These are phyloP conservation scores for Kluyveromyces wickerhamii DNA, from an alignment of 805 yeast genomes.

Conservation along the genomic window DNA sequence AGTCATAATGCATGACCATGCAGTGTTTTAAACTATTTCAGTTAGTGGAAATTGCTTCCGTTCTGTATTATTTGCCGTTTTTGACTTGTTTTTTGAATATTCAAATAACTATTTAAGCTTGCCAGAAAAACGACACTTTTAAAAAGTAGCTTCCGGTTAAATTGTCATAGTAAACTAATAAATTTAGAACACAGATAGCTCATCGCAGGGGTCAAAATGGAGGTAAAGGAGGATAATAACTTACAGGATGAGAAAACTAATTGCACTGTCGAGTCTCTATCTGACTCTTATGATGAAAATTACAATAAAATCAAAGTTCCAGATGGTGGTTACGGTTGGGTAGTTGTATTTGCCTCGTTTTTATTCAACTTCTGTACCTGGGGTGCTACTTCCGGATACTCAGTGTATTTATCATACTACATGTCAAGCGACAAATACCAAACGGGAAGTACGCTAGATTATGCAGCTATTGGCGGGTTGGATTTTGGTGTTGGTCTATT, in stretches of 20 bases:
- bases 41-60: no score
- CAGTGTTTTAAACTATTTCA: no score
- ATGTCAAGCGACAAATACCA: conserved; percentile 34
- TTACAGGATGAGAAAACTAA: not conserved
- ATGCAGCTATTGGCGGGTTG: conserved; percentile 47
- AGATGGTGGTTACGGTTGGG: conserved; percentile 47
- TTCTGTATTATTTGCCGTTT: no score
- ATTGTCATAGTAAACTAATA: not conserved
- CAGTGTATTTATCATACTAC: conserved; percentile 42
- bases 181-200: not conserved
- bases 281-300: not conserved
- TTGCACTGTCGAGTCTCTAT: not conserved
- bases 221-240: not conserved
- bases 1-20: no score
- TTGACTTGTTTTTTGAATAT: not conserved
- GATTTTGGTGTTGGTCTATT: conserved; percentile 43
- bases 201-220: not conserved
- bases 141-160: no score
- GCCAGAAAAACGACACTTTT: no score
- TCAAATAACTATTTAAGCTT: not conserved
- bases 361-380: conserved; percentile 40
- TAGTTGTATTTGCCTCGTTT: conserved; percentile 38
- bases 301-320: conserved; percentile 14
- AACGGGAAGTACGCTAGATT: conserved; percentile 37
- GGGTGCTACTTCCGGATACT: conserved; percentile 51